These are phyloP conservation scores for Aspergillus persii DNA, from an alignment of 2,329 filamentous ascomycete genomes.

Conservation along the genomic window DNA sequence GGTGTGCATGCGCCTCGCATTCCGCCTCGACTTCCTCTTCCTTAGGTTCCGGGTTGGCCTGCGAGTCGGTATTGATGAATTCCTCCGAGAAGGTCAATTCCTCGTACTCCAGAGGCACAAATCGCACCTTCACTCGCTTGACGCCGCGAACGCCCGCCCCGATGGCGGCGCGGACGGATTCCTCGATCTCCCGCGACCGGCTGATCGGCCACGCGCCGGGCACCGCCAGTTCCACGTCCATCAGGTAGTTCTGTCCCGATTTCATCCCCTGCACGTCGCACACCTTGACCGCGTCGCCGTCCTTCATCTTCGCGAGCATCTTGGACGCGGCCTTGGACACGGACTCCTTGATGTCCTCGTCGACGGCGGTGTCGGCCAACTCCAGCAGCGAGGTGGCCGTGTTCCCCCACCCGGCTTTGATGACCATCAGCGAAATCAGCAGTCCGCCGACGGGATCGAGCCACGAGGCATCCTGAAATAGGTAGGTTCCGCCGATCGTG, in stretches of 20 bases:
- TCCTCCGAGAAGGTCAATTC: slow-evolving; percentile 69
- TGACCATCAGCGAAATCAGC: slow-evolving; percentile 88
- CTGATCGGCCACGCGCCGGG: slow-evolving; percentile 74
- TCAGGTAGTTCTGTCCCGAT: slow-evolving; percentile 91
- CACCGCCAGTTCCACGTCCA: slow-evolving; percentile 83
- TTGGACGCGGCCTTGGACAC: slow-evolving; percentile 65
- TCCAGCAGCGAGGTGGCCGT: slow-evolving; percentile 79
- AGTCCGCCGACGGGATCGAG: slow-evolving; percentile 91
- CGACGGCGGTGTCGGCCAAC: slow-evolving; percentile 85
- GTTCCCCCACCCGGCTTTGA: slow-evolving; percentile 85
- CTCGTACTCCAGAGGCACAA: slow-evolving; percentile 66
- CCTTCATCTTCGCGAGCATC: slow-evolving; percentile 55
- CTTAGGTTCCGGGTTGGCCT: slow-evolving; percentile 61
- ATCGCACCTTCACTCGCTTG: slow-evolving; percentile 77
- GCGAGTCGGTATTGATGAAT: slow-evolving; percentile 66
- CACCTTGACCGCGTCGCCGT: slow-evolving; percentile 64
- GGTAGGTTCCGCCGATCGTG: slow-evolving; percentile 85
- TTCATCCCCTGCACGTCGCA: slow-evolving; percentile 85
- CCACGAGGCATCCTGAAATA: slow-evolving; percentile 83
- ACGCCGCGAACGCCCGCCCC: slow-evolving; percentile 79
- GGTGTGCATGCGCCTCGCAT: slow-evolving; percentile 24
- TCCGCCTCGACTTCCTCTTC: slow-evolving; percentile 38
- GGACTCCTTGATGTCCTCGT: slow-evolving; percentile 74
- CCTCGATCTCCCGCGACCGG: slow-evolving; percentile 67
- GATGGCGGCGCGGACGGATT: slow-evolving; percentile 67